Conservation (phyloP, 2,329 filamentous ascomycete species). For the Ceratocystis diversiconidia region DNA sequence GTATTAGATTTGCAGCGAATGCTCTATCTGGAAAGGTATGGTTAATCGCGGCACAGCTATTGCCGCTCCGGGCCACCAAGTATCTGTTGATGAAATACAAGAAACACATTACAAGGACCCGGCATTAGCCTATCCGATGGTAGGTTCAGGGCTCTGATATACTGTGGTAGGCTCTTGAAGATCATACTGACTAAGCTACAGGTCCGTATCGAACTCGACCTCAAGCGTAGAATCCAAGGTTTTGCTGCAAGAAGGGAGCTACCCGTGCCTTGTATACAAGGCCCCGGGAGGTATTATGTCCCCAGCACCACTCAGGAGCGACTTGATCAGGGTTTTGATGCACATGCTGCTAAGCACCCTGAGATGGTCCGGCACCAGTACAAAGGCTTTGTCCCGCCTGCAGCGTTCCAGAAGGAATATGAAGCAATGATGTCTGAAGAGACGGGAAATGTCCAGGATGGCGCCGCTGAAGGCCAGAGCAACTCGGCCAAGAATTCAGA, state of each 20-base stretch:
- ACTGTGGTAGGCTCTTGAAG: neutral
- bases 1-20: neutral
- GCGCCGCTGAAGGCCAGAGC: neutral
- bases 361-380: neutral
- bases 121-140: neutral
- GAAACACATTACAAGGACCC: neutral
- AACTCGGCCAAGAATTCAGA: neutral
- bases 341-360: neutral
- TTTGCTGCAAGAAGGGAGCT: neutral
- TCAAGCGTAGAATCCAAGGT: neutral
- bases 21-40: neutral
- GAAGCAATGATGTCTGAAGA: neutral
- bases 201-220: neutral
- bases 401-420: neutral
- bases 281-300: neutral
- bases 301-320: neutral
- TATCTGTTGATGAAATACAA: neutral
- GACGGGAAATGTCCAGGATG: too few relatives aligned
- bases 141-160: neutral
- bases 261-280: neutral
- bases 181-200: neutral
- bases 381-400: neutral
- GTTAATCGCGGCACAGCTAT: neutral
- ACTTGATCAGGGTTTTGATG: neutral
- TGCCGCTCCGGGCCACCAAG: neutral